These are phyloP conservation scores for Boletus sp. DNA, from an alignment of 768 basidiomycete species.

Conservation along the genomic window DNA sequence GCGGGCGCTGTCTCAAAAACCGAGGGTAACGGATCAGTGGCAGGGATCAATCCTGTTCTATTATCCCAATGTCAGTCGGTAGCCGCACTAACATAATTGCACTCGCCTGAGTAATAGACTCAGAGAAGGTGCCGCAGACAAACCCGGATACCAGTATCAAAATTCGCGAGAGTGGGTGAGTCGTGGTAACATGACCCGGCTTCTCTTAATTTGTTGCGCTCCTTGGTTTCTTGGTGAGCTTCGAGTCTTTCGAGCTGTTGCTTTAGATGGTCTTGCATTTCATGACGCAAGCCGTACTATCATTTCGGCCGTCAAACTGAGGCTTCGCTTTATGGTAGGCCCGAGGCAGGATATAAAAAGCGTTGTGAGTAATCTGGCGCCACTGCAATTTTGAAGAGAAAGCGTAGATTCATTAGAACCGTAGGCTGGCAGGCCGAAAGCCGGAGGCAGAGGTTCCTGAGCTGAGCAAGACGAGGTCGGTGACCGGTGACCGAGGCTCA, in stretches of 20 bases:
- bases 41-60: not conserved
- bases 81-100: not conserved
- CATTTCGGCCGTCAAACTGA: not conserved
- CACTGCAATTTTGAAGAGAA: not conserved
- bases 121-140: not conserved
- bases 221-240: not conserved
- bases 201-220: not conserved
- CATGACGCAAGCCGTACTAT: not conserved
- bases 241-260: not conserved
- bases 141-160: not conserved
- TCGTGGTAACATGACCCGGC: not conserved
- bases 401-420: not conserved
- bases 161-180: not conserved
- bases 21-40: not conserved
- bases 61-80: not conserved
- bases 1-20: not conserved
- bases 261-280: not conserved
- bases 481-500: not conserved
- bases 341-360: not conserved
- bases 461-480: slow-evolving; percentile 3
- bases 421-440: not conserved
- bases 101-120: not conserved
- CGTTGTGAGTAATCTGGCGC: not conserved
- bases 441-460: not conserved
- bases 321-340: not conserved